phyloP scores from a whole-genome alignment of 2,329 filamentous ascomycete species.

The Colletotrichum costaricense region DNA sequence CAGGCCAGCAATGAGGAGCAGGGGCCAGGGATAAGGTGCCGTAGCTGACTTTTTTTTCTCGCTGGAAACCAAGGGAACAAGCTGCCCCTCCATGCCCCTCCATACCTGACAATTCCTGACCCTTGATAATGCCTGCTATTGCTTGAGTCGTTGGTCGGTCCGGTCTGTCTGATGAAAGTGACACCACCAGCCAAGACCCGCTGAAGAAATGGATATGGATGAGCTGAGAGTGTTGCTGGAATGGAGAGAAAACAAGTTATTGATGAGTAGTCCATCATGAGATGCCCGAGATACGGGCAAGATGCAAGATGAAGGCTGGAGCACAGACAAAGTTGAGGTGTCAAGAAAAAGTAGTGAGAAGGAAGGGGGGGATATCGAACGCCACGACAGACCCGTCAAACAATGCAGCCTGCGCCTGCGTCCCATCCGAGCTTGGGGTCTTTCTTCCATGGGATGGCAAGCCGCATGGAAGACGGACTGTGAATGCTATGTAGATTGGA shows the following conservation, averaged over 20 bases:
- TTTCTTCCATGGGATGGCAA: too few relatives aligned
- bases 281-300: background rate
- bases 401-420: too few relatives aligned
- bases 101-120: slow-evolving; percentile 20
- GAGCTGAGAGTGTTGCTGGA: background rate
- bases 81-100: slow-evolving; percentile 33
- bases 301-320: background rate
- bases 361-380: slow-evolving; percentile 9
- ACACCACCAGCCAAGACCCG: slow-evolving; percentile 17
- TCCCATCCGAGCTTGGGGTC: too few relatives aligned
- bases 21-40: slow-evolving; percentile 28
- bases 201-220: slow-evolving; percentile 4
- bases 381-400: slow-evolving; percentile 1
- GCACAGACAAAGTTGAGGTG: slow-evolving; percentile 27
- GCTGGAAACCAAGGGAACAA: slow-evolving; percentile 21
- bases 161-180: slow-evolving; percentile 8
- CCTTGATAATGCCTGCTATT: slow-evolving; percentile 4
- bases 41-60: slow-evolving; percentile 33
- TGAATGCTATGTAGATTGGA: too few relatives aligned
- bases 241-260: background rate
- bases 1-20: slow-evolving; percentile 25
- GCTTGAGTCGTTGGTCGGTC: slow-evolving; percentile 20
- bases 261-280: slow-evolving; percentile 6
- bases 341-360: slow-evolving; percentile 14
- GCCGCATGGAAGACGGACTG: too few relatives aligned